Base-by-base conservation (phyloP, 805 yeast species). In the Maudiozyma barnettii region DNA sequence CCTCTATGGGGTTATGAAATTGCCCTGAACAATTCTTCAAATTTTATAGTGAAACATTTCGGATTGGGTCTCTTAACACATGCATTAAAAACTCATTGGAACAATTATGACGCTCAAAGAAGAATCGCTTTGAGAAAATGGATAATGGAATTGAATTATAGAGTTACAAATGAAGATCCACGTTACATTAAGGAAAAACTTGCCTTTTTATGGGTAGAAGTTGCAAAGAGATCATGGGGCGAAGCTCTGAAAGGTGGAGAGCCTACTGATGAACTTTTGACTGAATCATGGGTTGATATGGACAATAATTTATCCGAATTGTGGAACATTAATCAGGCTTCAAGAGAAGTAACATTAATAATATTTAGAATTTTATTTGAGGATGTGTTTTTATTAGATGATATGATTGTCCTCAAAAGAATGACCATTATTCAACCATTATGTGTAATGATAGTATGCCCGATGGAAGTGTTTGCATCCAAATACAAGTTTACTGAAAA, bases 201-300 rank as follows among this genome's bases (percentile, higher is more conserved):
- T 38, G 95, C 97, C 13, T 83, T 78, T 53, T 67, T 93, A 22
- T 90, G 98, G 97, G 96, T 86, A 0, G 82, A 85, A 39, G 71
- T 93, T 7, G 95, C 96, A 10, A 93, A 93, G 60, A 74, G 95
- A 48, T 75, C 81, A 29, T 93, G 99, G 99, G 96, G 97, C 16
- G 71, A 77, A 36, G 79, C 76, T 50, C 65, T 84, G n/a, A 72
- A 65, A 49, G 60, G 57, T 26, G 60, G 56, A 16, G 49, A 55
- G 10, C 60, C 61, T 19, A 37, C 55, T 6, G 63, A 59, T 38
- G 71, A 73, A 46, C 81, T 79, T 45, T 66, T 75, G 30, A 53
- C 69, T 10, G 78, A 76, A 50, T 84, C 95, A 19, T 93, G 99
- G 99, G 71, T 73, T 1, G 76, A 82, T 18, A 89, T 93, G 96